These are phyloP conservation scores for Juglanconis sp. DNA, from an alignment of 2,329 filamentous ascomycete species.

Conservation along the genomic window DNA sequence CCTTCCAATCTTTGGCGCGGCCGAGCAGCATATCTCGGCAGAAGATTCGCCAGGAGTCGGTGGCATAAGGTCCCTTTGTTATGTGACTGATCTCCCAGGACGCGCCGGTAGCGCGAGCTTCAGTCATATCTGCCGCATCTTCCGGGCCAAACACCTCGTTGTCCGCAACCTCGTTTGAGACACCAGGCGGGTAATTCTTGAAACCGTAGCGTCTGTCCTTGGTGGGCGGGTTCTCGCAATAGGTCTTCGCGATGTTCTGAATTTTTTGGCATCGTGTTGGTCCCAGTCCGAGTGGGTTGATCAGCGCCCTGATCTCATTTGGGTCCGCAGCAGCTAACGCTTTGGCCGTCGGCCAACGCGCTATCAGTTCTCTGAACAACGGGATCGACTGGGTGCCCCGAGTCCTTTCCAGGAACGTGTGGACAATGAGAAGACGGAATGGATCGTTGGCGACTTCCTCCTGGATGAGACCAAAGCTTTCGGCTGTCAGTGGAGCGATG, in stretches of 20 bases:
- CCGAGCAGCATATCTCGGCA: slow-evolving; percentile 76
- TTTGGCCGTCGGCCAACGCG: slow-evolving; percentile 63
- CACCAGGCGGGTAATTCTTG: slow-evolving; percentile 40
- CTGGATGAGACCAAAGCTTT: slow-evolving; percentile 76
- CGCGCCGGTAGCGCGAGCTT: slow-evolving; percentile 28
- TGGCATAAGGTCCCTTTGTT: slow-evolving; percentile 75
- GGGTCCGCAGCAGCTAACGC: slow-evolving; percentile 57
- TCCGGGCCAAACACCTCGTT: slow-evolving; percentile 27
- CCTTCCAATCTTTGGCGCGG: slow-evolving; percentile 63
- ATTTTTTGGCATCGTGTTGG: slow-evolving; percentile 65
- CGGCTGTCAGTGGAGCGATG: slow-evolving; percentile 64
- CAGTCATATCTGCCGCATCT: slow-evolving; percentile 8
- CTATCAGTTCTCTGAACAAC: slow-evolving; percentile 66
- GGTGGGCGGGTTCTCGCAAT: slow-evolving; percentile 61
- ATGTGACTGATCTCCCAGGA: slow-evolving; percentile 85
- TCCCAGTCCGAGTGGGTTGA: slow-evolving; percentile 69
- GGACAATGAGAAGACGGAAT: slow-evolving; percentile 76
- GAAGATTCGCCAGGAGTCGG: slow-evolving; percentile 93
- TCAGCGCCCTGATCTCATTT: slow-evolving; percentile 57
- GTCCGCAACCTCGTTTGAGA: slow-evolving; percentile 28
- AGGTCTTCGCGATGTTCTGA: slow-evolving; percentile 67
- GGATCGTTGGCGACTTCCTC: slow-evolving; percentile 72
- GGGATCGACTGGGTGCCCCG: slow-evolving; percentile 72
- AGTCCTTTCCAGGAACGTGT: slow-evolving; percentile 83
- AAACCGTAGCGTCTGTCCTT: slow-evolving; percentile 54